A percentile compares a stretch with the other conserved stretches of the same genome.
Conservation (phyloP, 169 alveolate species). For the Theileria sp. region DNA sequence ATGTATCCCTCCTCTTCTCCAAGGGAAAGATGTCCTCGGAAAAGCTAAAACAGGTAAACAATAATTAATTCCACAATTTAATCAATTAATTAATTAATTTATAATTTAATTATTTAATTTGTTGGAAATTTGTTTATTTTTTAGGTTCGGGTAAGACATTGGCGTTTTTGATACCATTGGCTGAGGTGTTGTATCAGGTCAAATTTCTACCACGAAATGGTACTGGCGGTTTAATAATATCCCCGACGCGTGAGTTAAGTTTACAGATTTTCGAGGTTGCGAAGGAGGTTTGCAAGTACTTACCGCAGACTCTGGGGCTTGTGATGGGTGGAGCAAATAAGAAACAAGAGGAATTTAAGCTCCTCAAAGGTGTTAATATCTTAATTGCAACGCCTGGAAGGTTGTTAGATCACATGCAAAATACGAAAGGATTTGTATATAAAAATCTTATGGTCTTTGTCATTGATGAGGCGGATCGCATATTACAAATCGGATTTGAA, state of each 20-base stretch:
- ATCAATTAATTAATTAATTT: slow-evolving; percentile 37
- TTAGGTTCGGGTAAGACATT: slow-evolving; percentile 97
- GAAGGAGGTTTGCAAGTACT: slow-evolving; percentile 87
- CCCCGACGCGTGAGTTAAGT: slow-evolving; percentile 98
- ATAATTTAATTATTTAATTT: background rate
- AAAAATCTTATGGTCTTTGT: slow-evolving; percentile 92
- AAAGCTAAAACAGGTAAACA: slow-evolving; percentile 91
- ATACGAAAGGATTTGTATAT: slow-evolving; percentile 94
- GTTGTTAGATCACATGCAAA: slow-evolving; percentile 96
- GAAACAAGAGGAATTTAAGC: slow-evolving; percentile 93
- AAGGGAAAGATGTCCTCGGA: slow-evolving; percentile 97
- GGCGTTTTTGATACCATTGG: slow-evolving; percentile 97
- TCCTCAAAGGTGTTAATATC: slow-evolving; percentile 93
- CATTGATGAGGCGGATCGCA: slow-evolving; percentile 99
- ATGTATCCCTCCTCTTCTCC: slow-evolving; percentile 93
- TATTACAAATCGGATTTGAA: slow-evolving; percentile 98
- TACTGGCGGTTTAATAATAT: slow-evolving; percentile 90
- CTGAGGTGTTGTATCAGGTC: slow-evolving; percentile 91
- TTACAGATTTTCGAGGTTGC: slow-evolving; percentile 96
- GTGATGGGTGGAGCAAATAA: slow-evolving; percentile 98
- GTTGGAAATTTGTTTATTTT: background rate
- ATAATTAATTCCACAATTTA: background rate
- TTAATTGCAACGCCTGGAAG: slow-evolving; percentile 99
- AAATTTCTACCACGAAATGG: slow-evolving; percentile 92
- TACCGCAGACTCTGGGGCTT: slow-evolving; percentile 95